Evolutionary conservation across 805 yeast genomes (phyloP), one percentile per base, ranked within the genome.

Genomic region (Kurtzmaniella fragi): DNA sequence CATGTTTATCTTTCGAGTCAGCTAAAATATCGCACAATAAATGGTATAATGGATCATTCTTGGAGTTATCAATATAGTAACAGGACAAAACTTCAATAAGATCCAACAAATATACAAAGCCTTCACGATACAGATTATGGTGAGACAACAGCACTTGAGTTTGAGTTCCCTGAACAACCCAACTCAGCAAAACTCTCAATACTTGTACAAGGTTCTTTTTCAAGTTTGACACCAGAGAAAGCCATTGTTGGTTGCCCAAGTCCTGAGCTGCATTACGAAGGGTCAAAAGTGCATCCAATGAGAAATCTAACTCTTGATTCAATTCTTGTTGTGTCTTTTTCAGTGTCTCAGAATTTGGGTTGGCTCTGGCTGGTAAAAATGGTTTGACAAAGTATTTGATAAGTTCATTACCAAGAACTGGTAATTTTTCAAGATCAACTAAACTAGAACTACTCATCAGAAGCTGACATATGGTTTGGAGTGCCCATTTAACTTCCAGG

Each of bases 241-340:
- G 63, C 53, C 82, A 70, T 55, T 84, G 88, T 31, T 95, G 93
- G 52, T 87, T 84, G 33, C 75, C 83, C 10, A 84, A 74, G 56
- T 89, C 96, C 55, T 91, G 95, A 2, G 86, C 77, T 34, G 86
- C 63, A 59, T 93, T 93, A 53, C 98, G 73, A 41, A 93, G 64
- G 14, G 85, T 76, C 32, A 93, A 67, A 49, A 82, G 70, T 6
- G 83, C 71, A 53, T 67, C 68, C 35, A 64, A 59, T 42, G 28
- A 9, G 20, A 36, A 36, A 17, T 17, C 30, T n/a, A 36, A 20
- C 26, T 35, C 38, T 10, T 11, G 13, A 5, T 17, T 31, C 7
- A n/a, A 16, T 20, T 20, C 25, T 20, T 20, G 25, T 20, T 20
- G 25, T 20, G 25, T 20, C 8, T 20, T 20, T 20, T 68, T 57